Percentiles rank a stretch among this genome's conserved stretches.
Evolutionary conservation across 306 rosid species (phyloP).

Genomic region (Ormosia emarginata): DNA sequence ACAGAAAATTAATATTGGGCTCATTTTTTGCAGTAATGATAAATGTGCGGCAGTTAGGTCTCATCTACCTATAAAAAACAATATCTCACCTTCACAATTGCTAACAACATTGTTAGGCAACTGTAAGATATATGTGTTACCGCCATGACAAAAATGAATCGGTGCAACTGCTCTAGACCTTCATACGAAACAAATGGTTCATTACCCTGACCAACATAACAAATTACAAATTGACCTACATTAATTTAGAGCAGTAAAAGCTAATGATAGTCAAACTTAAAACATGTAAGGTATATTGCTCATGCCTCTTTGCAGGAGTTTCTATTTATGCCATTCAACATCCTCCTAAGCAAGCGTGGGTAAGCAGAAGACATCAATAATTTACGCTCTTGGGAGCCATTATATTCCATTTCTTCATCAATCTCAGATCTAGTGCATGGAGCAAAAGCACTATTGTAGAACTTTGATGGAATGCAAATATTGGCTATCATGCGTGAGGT

Average conservation of each 20-base stretch:
- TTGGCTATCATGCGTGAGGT: conserved; percentile 84
- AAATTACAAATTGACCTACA: conserved; percentile 20
- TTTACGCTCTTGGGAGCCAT: conserved; percentile 54
- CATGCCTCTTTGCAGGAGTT: conserved; percentile 76
- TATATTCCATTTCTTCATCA: conserved; percentile 52
- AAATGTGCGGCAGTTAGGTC: not conserved
- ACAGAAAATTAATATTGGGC: not conserved
- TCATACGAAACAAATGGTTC: conserved; percentile 92
- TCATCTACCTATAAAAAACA: not conserved
- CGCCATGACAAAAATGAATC: conserved; percentile 98
- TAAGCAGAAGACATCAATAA: conserved; percentile 48
- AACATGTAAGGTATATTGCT: conserved; percentile 3
- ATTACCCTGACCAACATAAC: conserved; percentile 57
- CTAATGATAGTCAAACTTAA: conserved; percentile 5
- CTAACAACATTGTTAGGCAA: conserved; percentile 94
- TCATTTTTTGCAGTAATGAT: not conserved
- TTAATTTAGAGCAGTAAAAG: conserved; percentile 8
- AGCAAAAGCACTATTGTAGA: conserved; percentile 68
- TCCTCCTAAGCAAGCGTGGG: conserved; percentile 52
- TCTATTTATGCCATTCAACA: conserved; percentile 44
- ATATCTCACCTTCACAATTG: conserved; percentile 81
- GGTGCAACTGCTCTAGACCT: conserved; percentile 98
- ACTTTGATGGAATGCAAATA: conserved; percentile 87
- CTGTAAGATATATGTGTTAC: conserved; percentile 92
- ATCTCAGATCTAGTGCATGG: conserved; percentile 80